phyloP scores from a whole-genome alignment of 495 filamentous ascomycete genomes.

The Ramalina intermedia region DNA sequence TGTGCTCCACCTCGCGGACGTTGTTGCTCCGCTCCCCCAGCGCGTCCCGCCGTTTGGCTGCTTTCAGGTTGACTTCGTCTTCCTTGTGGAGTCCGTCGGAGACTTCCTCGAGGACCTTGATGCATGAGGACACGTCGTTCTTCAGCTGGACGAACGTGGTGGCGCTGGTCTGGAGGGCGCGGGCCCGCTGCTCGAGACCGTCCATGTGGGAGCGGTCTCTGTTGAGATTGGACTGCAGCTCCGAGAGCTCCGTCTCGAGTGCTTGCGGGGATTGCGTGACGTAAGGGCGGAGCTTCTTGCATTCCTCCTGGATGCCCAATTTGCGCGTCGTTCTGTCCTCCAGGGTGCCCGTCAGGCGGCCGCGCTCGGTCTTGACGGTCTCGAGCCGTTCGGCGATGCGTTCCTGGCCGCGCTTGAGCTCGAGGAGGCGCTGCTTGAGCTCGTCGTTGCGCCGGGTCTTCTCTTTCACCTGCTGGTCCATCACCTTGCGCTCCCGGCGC shows the following conservation, averaged over 20 bases:
- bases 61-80: constrained; percentile 71
- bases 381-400: constrained; percentile 65
- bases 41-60: constrained; percentile 67
- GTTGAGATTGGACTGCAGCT: constrained; percentile 60
- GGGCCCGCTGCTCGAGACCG: constrained; percentile 63
- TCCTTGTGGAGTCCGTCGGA: constrained; percentile 69
- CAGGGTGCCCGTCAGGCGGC: constrained; percentile 50
- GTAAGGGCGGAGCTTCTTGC: constrained; percentile 78
- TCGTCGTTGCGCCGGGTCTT: constrained; percentile 75
- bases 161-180: constrained; percentile 81
- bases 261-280: constrained; percentile 74
- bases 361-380: constrained; percentile 57
- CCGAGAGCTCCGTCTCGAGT: constrained; percentile 65
- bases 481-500: constrained; percentile 55
- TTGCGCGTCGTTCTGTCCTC: constrained; percentile 64
- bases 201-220: constrained; percentile 75
- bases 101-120: constrained; percentile 81
- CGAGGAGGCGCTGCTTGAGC: constrained; percentile 61
- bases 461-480: constrained; percentile 64
- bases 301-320: constrained; percentile 52
- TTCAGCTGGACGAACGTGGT: constrained; percentile 77
- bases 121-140: constrained; percentile 69
- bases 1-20: constrained; percentile 79
- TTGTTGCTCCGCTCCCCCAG: constrained; percentile 76
- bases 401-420: constrained; percentile 63